These are phyloP conservation scores for Hyphodiscus sp. DNA, from an alignment of 2,329 filamentous ascomycete genomes.

Conservation along the genomic window DNA sequence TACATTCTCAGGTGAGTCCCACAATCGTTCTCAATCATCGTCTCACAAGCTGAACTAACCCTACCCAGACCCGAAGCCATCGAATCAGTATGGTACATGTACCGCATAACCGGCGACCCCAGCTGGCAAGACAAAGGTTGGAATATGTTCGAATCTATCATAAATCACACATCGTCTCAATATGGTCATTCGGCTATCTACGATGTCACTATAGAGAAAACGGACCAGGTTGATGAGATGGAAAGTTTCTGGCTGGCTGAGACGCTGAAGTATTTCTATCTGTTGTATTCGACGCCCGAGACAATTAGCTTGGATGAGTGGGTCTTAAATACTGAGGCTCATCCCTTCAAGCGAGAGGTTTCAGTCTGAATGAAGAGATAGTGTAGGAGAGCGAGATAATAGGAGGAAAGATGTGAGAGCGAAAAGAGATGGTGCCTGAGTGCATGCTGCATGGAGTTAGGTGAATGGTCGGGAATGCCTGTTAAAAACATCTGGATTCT, in stretches of 20 bases:
- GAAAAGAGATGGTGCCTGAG: not conserved
- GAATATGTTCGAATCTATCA: conserved; percentile 41
- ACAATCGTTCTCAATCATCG: conserved; percentile 5
- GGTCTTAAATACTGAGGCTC: conserved; percentile 36
- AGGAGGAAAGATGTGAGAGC: not conserved
- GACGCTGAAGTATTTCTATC: conserved; percentile 56
- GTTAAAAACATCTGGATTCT: not conserved
- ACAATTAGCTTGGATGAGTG: conserved; percentile 53
- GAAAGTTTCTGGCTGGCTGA: conserved; percentile 58
- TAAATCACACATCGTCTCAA: conserved; percentile 34
- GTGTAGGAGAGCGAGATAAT: too few species aligned
- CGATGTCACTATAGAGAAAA: conserved; percentile 29
- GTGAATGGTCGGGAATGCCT: not conserved
- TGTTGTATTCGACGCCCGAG: conserved; percentile 42
- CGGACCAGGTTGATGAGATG: conserved; percentile 41
- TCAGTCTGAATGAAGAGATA: not conserved
- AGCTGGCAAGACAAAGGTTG: conserved; percentile 36
- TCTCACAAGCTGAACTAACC: conserved; percentile 10
- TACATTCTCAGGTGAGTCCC: conserved; percentile 7
- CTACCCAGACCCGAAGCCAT: conserved; percentile 52
- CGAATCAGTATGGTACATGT: conserved; percentile 59
- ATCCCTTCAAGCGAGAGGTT: conserved; percentile 10
- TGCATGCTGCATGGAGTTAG: not conserved
- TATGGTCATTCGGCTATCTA: conserved; percentile 36
- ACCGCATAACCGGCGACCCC: conserved; percentile 22